Conservation (phyloP, 2,329 filamentous ascomycete genomes). For the Tympanopsis confertula region DNA sequence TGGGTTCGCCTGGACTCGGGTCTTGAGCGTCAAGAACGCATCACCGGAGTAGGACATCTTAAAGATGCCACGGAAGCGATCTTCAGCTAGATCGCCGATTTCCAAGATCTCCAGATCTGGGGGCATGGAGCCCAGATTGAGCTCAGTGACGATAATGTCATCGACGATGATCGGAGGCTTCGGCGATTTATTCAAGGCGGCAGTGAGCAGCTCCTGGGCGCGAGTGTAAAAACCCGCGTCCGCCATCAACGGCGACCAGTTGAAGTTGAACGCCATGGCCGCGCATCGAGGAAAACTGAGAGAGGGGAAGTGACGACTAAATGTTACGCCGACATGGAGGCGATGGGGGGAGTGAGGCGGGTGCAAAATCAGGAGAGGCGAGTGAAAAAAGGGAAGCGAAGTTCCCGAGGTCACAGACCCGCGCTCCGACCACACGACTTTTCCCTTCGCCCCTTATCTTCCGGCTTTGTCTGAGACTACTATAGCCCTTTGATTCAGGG, state of each 20-base stretch:
- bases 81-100: constrained; percentile 57
- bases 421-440: too few relatives aligned
- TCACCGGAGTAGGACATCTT: constrained; percentile 60
- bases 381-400: too few relatives aligned
- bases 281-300: constrained; percentile 1
- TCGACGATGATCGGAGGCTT: constrained; percentile 61
- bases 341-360: too few relatives aligned
- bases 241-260: constrained; percentile 61
- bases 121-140: constrained; percentile 53
- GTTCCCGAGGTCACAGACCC: too few relatives aligned
- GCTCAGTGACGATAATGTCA: constrained; percentile 58
- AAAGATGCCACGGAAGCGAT: constrained; percentile 57
- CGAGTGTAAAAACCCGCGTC: constrained; percentile 48
- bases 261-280: constrained; percentile 63
- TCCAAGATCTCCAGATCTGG: constrained; percentile 57
- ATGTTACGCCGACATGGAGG: too few relatives aligned
- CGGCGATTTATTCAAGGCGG: constrained; percentile 58
- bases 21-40: constrained; percentile 56
- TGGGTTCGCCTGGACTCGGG: constrained; percentile 56
- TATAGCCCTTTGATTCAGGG: too few relatives aligned
- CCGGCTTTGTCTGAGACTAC: too few relatives aligned
- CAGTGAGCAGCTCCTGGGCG: constrained; percentile 54
- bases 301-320: too few relatives aligned
- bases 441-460: too few relatives aligned
- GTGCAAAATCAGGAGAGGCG: too few relatives aligned